phyloP scores from a whole-genome alignment of 345 rosid genomes.

The Kandelia obovata region DNA sequence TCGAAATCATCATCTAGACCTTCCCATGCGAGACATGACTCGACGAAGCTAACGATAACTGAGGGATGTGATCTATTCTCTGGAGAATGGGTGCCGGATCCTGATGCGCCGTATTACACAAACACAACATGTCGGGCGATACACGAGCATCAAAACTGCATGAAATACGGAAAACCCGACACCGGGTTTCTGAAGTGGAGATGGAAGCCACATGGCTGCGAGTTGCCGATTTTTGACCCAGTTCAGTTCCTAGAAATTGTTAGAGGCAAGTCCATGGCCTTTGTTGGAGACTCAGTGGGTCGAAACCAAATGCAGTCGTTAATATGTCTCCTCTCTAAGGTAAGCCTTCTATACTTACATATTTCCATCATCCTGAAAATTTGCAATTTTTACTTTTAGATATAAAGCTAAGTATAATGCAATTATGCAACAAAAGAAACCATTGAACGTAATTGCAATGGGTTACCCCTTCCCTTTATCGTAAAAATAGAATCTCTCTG shows the following conservation, averaged over 20 bases:
- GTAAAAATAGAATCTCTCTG: too few relatives aligned
- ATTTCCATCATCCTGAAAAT: not conserved
- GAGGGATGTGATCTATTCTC: constrained; percentile 61
- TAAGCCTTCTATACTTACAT: constrained; percentile 14
- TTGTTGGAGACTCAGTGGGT: constrained; percentile 84
- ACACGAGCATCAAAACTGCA: constrained; percentile 95
- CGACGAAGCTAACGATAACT: not conserved
- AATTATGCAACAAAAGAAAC: too few relatives aligned
- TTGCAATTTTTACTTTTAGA: too few relatives aligned
- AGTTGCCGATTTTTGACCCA: constrained; percentile 64
- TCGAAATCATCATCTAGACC: constrained; percentile 9
- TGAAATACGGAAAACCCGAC: constrained; percentile 83
- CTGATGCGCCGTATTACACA: constrained; percentile 73
- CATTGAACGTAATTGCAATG: too few relatives aligned
- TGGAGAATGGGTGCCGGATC: constrained; percentile 82
- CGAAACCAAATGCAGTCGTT: constrained; percentile 97
- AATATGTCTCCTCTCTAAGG: constrained; percentile 90
- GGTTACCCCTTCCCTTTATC: too few relatives aligned
- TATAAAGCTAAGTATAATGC: too few relatives aligned
- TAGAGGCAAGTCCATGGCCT: constrained; percentile 73
- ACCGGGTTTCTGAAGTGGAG: constrained; percentile 67
- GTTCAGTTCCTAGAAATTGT: constrained; percentile 63
- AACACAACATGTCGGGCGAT: constrained; percentile 91
- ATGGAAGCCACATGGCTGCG: constrained; percentile 81
- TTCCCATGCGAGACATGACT: not conserved